Base-by-base conservation (phyloP, 129 eudicot species). In the Gnaphalium uliginosum region DNA sequence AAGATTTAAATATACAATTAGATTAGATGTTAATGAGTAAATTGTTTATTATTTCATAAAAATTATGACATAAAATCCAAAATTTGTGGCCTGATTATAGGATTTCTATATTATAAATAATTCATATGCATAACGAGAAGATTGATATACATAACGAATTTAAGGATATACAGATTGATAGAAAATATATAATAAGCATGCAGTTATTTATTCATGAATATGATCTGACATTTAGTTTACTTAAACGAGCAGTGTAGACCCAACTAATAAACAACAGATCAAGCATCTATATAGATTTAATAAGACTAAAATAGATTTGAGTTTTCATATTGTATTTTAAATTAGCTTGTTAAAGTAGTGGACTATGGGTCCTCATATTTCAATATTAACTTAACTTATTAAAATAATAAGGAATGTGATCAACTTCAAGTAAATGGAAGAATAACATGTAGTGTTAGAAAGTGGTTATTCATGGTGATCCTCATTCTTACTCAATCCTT, bases 401-500 rank as follows among this genome's bases (percentile, higher is more conserved):
- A 29, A 7, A 54, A 30, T 54, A 54, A 54, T 5, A 54, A 54
- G 39, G 69, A 73, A 64, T 29, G 32, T 14, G 35, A 75, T 75
- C 19, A 75, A 21, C 72, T 64, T 75, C 22, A 75, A 75, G 61
- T 74, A 25, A 62, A 72, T 75, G 72, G 64, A 46, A 26, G 46
- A 70, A 74, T 74, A 39, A 41, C 11, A 61, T 62, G 11, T 43
- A 46, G 60, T 19, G 54, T 50, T 50, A 23, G 15, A 64, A 75
- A 75, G 79, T 75, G 32, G 33, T 50, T 48, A 75, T 50, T 48
- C 48, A 29, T 63, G 32, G 79, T 46, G 53, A 75, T 75, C 79
- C 72, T 73, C 24, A 19, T 39, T 73, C 9, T 39, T 25, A 39
- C 26, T 59, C 41, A 22, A 73, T 57, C 17, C 14, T 22, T 25